Conservation (phyloP, 1,284 basidiomycete genomes). For the Phellinidium pouzarii region DNA sequence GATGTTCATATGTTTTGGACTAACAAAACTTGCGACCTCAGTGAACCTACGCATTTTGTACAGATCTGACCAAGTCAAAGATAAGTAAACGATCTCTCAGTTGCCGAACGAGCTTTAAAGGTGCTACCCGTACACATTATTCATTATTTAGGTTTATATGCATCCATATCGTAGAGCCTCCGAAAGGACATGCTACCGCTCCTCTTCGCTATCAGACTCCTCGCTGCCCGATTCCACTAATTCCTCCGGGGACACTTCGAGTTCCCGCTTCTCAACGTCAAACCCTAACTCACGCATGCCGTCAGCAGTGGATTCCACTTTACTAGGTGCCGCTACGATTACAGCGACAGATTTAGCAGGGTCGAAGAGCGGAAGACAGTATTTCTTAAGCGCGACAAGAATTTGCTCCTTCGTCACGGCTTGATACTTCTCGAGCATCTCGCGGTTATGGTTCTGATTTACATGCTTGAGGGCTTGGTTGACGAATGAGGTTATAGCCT, state of each 20-base stretch:
- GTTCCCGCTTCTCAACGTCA: conserved; percentile 64
- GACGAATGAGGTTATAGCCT: conserved; percentile 76
- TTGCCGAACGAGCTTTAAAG: not conserved
- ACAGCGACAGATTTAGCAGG: conserved; percentile 73
- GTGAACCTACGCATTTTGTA: too few relatives aligned
- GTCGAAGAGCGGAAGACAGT: conserved; percentile 87
- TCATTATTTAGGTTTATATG: not conserved
- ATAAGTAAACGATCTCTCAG: too few relatives aligned
- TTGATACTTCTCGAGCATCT: conserved; percentile 75
- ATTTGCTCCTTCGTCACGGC: conserved; percentile 76
- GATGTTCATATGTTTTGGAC: too few relatives aligned
- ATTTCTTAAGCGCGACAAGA: conserved; percentile 57
- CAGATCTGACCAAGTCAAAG: too few relatives aligned
- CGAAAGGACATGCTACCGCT: not conserved
- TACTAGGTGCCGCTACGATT: conserved; percentile 78
- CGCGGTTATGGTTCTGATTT: conserved; percentile 63
- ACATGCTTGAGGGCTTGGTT: conserved; percentile 86
- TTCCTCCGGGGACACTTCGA: conserved; percentile 60
- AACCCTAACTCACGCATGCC: conserved; percentile 69
- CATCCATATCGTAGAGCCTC: not conserved
- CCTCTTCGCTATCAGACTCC: conserved; percentile 26
- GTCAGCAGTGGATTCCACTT: conserved; percentile 66
- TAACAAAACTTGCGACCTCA: too few relatives aligned
- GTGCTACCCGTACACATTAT: not conserved
- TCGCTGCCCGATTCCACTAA: conserved; percentile 31